Base-by-base conservation (phyloP, 2,329 filamentous ascomycete genomes). In the Botrytis squamosa region DNA sequence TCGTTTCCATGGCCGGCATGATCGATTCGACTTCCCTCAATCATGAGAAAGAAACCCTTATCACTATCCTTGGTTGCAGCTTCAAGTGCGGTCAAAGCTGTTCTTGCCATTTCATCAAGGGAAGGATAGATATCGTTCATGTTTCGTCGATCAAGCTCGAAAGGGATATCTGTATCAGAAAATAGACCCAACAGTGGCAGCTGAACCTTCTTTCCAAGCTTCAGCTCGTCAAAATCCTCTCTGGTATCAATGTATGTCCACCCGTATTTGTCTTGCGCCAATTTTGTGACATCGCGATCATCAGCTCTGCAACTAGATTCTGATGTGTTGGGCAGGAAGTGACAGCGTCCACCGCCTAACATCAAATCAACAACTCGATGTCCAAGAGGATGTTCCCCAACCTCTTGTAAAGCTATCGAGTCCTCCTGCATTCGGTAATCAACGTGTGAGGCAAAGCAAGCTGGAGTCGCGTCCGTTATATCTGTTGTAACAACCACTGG, bases 31-130 rank as follows among this genome's bases (percentile, higher is more conserved):
- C 93, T 97, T 7, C 95, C 96, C 83, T 99, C 96, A 75, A 99
- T 97, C 95, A 99, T 97, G 78, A 99, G 86, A 84, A 99, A 99
- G 86, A 98, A 99, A 7, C 96, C 96, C 83, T 97, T 90, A 60
- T 98, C 94, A 75, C 89, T 94, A 80, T 95, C 86, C 80, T 89
- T 86, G 0, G 96, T 98, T 0, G 95, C 96, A 74, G 90, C 90
- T 75, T 92, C 92, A 38, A 99, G 88, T 1, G 93, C 90, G 22
- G 87, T 89, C 75, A 99, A 85, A 1, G 96, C 95, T 25, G 93
- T 93, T 77, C 88, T 87, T 14, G 95, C 90, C 94, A 98, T 98
- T 83, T 98, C 95, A 81, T 93, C 92, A 59, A 99, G 85, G 25
- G 93, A 95, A 5, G 96, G 96, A 81, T 97, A 98, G 44, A 90